These are phyloP conservation scores for Trypanosoma theileri DNA, from an alignment of 208 protist species.

Conservation along the genomic window DNA sequence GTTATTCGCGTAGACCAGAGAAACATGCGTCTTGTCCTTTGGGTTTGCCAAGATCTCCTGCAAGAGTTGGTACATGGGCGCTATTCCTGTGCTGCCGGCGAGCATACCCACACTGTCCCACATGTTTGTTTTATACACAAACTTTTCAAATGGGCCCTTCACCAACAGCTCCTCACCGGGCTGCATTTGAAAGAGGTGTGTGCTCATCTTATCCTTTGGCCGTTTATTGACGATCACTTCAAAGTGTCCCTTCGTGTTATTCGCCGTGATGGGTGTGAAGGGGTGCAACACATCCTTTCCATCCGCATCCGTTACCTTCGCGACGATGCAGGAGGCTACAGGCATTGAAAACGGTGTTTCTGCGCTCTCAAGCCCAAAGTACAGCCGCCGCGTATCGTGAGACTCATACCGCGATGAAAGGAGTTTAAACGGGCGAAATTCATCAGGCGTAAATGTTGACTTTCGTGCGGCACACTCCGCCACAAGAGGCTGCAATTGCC, in stretches of 20 bases:
- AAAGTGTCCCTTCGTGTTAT: constrained; percentile 81
- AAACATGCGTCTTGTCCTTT: constrained; percentile 86
- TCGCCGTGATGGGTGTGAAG: constrained; percentile 82
- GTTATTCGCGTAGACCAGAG: constrained; percentile 89
- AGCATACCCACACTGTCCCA: constrained; percentile 93
- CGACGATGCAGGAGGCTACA: constrained; percentile 72
- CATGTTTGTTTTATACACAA: constrained; percentile 84
- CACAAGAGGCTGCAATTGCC: constrained; percentile 19
- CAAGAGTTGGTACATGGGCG: constrained; percentile 93
- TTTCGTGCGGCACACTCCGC: constrained; percentile 43
- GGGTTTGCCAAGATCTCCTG: constrained; percentile 69
- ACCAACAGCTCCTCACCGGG: constrained; percentile 91
- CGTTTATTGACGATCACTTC: constrained; percentile 92
- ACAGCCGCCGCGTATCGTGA: constrained; percentile 84
- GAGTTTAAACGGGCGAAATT: constrained; percentile 79
- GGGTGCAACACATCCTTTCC: constrained; percentile 79
- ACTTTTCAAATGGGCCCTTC: constrained; percentile 88
- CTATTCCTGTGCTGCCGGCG: constrained; percentile 91
- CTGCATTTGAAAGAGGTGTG: constrained; percentile 88
- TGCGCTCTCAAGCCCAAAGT: constrained; percentile 67
- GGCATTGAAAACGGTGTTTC: constrained; percentile 72
- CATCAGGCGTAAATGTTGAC: constrained; percentile 67
- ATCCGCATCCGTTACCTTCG: constrained; percentile 67
- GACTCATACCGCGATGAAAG: constrained; percentile 84
- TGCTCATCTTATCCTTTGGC: constrained; percentile 84